Evolutionary conservation across 169 alveolate species (phyloP).

Genomic region (Cryptosporidium sp.): DNA sequence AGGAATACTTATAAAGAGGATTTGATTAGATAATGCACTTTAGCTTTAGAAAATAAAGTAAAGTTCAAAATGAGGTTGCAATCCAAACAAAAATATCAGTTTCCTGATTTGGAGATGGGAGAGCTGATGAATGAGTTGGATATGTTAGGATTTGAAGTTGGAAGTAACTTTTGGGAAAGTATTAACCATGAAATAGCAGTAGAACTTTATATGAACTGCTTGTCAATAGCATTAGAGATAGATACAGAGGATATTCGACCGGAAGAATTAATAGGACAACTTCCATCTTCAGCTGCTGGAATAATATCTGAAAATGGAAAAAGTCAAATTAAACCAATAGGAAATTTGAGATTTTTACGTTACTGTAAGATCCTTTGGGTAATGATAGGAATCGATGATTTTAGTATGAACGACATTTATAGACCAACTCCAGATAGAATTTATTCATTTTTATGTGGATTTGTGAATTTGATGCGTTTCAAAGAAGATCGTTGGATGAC

Average conservation of each 20-base stretch:
- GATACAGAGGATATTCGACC: constrained; percentile 71
- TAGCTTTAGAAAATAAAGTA: neutral
- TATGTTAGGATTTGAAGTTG: constrained; percentile 70
- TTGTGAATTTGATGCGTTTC: constrained; percentile 72
- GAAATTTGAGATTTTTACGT: constrained; percentile 66
- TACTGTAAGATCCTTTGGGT: constrained; percentile 61
- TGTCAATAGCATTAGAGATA: constrained; percentile 69
- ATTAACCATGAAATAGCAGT: constrained; percentile 58
- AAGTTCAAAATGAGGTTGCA: constrained; percentile 2
- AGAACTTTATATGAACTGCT: constrained; percentile 62
- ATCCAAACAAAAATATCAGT: constrained; percentile 45
- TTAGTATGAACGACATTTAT: constrained; percentile 65
- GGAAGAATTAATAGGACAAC: constrained; percentile 54
- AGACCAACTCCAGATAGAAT: constrained; percentile 74
- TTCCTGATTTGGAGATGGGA: constrained; percentile 64
- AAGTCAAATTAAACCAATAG: constrained; percentile 59
- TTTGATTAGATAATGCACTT: neutral
- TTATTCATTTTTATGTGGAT: constrained; percentile 61
- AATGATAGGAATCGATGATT: constrained; percentile 72
- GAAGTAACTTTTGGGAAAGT: constrained; percentile 66
- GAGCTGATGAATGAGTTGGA: constrained; percentile 70
- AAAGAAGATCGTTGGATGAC: constrained; percentile 75
- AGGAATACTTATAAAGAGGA: neutral
- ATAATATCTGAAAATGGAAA: constrained; percentile 68
- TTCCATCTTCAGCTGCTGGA: constrained; percentile 53